These are phyloP conservation scores for Micromonas pusilla DNA, from an alignment of 139 green algal species.

Conservation along the genomic window DNA sequence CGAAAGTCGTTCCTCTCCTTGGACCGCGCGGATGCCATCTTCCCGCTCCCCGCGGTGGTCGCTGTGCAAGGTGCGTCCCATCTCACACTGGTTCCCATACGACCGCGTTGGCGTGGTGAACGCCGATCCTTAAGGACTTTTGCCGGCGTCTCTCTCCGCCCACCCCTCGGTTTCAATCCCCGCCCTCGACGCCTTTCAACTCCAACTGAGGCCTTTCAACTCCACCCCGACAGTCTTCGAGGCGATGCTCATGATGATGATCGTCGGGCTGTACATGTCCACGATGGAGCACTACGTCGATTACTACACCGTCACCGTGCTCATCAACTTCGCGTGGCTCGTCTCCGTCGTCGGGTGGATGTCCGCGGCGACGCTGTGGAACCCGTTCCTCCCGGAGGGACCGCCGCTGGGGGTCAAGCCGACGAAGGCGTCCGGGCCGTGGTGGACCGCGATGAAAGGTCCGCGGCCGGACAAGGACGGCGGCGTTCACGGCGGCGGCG, in stretches of 20 bases:
- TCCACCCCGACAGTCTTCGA: no score
- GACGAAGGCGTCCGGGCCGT: no score
- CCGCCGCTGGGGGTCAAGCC: slow-evolving; percentile 3
- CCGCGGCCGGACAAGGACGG: not conserved
- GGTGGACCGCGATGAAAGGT: no score
- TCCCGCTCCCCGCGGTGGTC: slow-evolving; percentile 29
- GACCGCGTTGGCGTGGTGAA: no score
- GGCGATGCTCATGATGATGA: slow-evolving; percentile 17
- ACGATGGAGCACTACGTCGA: not conserved
- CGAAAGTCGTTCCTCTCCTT: slow-evolving; percentile 28
- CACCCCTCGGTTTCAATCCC: no score
- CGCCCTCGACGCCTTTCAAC: no score
- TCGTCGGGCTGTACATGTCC: not conserved
- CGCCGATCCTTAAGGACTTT: no score
- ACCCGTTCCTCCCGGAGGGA: slow-evolving; percentile 14
- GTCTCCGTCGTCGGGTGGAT: slow-evolving; percentile 3
- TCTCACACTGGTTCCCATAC: no score
- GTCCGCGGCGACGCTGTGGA: slow-evolving; percentile 7
- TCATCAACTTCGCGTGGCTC: slow-evolving; percentile 12
- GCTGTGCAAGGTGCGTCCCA: no score
- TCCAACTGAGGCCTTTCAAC: no score
- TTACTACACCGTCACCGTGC: not conserved
- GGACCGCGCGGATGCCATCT: slow-evolving; percentile 13
- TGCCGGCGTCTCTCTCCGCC: no score
- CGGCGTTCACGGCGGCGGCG: not conserved